Base-by-base conservation (phyloP, 2,329 filamentous ascomycete genomes). In the Aspergillus quadrilineatus region DNA sequence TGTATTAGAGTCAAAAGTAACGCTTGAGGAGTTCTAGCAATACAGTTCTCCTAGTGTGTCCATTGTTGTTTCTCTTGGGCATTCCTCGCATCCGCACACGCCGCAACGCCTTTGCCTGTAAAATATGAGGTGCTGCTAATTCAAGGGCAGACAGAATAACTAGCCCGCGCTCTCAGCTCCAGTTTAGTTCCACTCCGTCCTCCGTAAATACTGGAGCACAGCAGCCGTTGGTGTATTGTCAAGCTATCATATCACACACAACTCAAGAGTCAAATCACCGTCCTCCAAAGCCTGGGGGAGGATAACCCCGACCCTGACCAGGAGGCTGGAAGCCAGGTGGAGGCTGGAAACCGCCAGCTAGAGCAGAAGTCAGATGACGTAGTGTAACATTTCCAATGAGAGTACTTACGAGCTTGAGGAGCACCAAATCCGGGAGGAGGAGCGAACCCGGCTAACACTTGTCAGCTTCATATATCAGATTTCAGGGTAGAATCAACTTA, bases 271-370 rank as follows among this genome's bases (percentile, higher is more conserved):
- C 55, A 55, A 61, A 67, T 73, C 68, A 77, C 65, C 74, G 68
- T 56, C 76, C 75, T 60, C 75, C 75, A 65, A 80, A 80, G 34
- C 79, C 79, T 48, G 78, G 78, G 39, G 80, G 80, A 51, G 80
- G 80, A 64, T 76, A 81, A 52, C 79, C 79, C 62, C 79, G 76
- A 52, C 79, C 80, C 63, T 76, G 75, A 7, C 77, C 77, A 6
- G 86, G 85, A 57, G 89, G 86, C 76, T 91, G 88, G 77, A 93
- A 93, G 61, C 89, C 89, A 58, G 83, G 79, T 41, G 88, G 87
- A 49, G 86, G 83, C 59, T 84, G 84, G 64, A 80, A 80, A 59
- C 73, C 73, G 54, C 73, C 75, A 60, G 77, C 77, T 78, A 78
- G 76, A 59, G 73, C 72, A 50, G 70, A 15, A 41, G 67, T 81